A percentile compares a stretch with the other conserved stretches of the same genome.
These are phyloP conservation scores for Fraxinus dipetala DNA, from an alignment of 305 asterid species.

Conservation along the genomic window DNA sequence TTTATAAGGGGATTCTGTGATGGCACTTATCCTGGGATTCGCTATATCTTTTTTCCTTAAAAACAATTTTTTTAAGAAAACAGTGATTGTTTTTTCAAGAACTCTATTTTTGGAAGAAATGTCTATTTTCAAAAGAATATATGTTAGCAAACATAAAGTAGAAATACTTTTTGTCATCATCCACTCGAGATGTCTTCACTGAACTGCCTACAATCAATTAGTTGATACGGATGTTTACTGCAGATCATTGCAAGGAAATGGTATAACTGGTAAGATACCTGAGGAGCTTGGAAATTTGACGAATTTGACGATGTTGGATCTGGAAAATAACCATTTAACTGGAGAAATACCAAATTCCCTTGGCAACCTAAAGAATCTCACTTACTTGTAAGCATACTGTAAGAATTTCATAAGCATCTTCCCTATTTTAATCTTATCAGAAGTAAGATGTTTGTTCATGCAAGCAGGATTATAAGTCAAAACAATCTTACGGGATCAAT, in stretches of 20 bases:
- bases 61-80: background rate
- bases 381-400: conserved; percentile 58
- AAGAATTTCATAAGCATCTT: background rate
- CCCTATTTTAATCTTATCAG: conserved; percentile 2
- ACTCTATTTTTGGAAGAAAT: background rate
- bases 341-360: conserved; percentile 84
- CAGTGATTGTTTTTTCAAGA: background rate
- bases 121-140: background rate
- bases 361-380: conserved; percentile 70
- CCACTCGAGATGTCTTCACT: background rate
- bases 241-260: conserved; percentile 90
- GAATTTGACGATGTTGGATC: conserved; percentile 76
- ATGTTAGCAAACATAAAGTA: background rate
- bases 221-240: conserved; percentile 6
- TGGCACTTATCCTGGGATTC: background rate
- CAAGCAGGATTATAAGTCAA: conserved; percentile 64
- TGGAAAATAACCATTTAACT: conserved; percentile 59
- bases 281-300: conserved; percentile 70
- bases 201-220: background rate
- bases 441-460: conserved; percentile 19
- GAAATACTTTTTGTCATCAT: background rate
- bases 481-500: conserved; percentile 71
- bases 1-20: background rate
- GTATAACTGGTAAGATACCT: conserved; percentile 78
- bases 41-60: background rate